Conservation (phyloP, 1,139 yeast genomes). For the Nadsonia commutata region DNA sequence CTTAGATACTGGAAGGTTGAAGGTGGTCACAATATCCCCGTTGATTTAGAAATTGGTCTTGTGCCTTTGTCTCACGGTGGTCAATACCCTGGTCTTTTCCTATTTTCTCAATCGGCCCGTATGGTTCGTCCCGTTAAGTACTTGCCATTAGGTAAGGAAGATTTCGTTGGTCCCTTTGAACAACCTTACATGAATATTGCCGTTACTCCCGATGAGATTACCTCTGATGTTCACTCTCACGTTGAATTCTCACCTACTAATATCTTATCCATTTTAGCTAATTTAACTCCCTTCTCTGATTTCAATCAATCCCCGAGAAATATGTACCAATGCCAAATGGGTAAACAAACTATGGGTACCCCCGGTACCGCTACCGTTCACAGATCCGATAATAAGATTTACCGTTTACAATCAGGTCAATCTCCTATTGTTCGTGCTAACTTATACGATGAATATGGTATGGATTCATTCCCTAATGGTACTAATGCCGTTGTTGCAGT, state of each 20-base stretch:
- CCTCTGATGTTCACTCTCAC: conserved; percentile 68
- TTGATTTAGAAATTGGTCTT: conserved; percentile 81
- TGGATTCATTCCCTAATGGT: conserved; percentile 98
- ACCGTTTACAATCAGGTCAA: conserved; percentile 88
- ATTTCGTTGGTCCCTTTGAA: conserved; percentile 92
- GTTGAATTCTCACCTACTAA: conserved; percentile 94
- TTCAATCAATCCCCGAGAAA: conserved; percentile 98
- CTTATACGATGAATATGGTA: conserved; percentile 87
- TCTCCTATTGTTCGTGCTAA: conserved; percentile 94
- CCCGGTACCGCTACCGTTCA: conserved; percentile 92
- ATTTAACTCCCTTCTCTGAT: conserved; percentile 93
- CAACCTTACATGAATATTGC: conserved; percentile 96
- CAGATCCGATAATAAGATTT: conserved; percentile 88
- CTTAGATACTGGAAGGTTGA: conserved; percentile 88
- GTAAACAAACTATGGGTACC: conserved; percentile 99
- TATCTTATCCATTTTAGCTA: conserved; percentile 83
- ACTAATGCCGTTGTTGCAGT: conserved; percentile 98
- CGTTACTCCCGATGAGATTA: conserved; percentile 85
- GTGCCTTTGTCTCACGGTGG: conserved; percentile 93
- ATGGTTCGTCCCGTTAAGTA: conserved; percentile 94
- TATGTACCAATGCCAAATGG: conserved; percentile 99
- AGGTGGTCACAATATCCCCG: conserved; percentile 52
- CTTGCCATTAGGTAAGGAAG: conserved; percentile 68
- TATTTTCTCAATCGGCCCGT: conserved; percentile 85
- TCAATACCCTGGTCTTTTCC: conserved; percentile 89